These are phyloP conservation scores for Brassica balearica DNA, from an alignment of 441 rosid species.

Conservation along the genomic window DNA sequence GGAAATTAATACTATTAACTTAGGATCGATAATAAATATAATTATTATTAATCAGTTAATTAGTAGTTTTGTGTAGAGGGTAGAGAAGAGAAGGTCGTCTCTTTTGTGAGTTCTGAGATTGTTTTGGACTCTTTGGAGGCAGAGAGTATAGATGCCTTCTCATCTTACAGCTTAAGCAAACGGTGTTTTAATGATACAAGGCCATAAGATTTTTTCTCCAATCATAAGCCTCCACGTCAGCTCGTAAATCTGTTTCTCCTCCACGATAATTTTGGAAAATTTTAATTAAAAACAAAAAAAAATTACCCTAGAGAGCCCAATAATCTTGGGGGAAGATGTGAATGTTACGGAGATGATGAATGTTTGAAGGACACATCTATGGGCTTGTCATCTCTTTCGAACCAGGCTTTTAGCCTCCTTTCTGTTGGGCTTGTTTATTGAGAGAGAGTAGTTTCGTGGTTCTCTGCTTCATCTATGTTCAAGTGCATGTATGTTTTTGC, in stretches of 20 bases:
- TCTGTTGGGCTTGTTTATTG: neutral
- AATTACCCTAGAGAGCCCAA: neutral
- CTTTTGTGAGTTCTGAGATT: slow-evolving; percentile 12
- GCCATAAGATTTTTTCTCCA: slow-evolving; percentile 20
- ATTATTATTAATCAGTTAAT: slow-evolving; percentile 21
- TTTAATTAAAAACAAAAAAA: neutral
- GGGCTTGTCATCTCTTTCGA: neutral
- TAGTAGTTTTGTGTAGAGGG: neutral
- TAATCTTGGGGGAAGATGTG: neutral
- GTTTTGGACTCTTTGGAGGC: slow-evolving; percentile 3
- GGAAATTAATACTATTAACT: neutral
- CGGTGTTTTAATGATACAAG: slow-evolving; percentile 24
- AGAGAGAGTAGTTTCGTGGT: neutral
- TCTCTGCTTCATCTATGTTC: neutral
- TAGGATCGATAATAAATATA: neutral
- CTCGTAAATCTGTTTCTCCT: neutral
- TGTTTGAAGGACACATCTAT: neutral
- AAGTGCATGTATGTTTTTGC: neutral
- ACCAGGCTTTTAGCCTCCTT: neutral
- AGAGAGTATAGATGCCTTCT: slow-evolving; percentile 16
- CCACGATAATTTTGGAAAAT: neutral
- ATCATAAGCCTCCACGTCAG: slow-evolving; percentile 25
- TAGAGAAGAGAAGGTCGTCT: neutral
- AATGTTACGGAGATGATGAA: neutral
- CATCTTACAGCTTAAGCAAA: slow-evolving; percentile 25